Evolutionary conservation across 805 yeast genomes (phyloP).

Genomic region (Kluyveromyces nonfermentans): DNA sequence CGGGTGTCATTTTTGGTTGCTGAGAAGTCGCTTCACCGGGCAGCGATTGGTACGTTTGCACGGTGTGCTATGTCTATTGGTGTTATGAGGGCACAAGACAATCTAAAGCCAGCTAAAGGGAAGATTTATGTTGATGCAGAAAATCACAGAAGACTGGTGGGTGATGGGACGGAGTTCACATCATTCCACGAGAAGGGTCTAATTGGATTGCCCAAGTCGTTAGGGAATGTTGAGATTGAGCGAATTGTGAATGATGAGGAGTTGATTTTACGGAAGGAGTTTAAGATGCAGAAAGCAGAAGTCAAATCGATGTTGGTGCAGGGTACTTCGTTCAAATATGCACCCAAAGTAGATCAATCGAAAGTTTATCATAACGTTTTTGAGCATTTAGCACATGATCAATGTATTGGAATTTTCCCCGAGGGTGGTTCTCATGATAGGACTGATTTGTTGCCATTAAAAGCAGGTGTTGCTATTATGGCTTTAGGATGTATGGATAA

Average conservation of each 20-base stretch:
- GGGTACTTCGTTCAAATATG: constrained; percentile 58
- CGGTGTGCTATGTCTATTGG: constrained; percentile 77
- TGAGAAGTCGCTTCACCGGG: constrained; percentile 57
- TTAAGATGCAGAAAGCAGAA: constrained; percentile 41
- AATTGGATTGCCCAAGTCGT: constrained; percentile 64
- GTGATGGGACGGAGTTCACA: constrained; percentile 60
- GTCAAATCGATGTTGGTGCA: constrained; percentile 33
- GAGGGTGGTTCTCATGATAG: constrained; percentile 99
- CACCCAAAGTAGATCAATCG: constrained; percentile 79
- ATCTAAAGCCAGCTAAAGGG: constrained; percentile 59
- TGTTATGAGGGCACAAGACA: constrained; percentile 88
- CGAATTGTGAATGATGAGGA: constrained; percentile 66
- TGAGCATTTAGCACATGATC: constrained; percentile 68
- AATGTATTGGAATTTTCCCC: constrained; percentile 88
- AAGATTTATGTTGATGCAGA: constrained; percentile 44
- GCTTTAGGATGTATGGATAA: constrained; percentile 88
- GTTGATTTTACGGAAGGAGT: constrained; percentile 57
- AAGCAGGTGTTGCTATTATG: constrained; percentile 98
- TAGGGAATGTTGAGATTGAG: constrained; percentile 66
- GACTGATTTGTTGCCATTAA: constrained; percentile 80
- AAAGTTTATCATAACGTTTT: constrained; percentile 78
- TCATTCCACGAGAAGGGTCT: constrained; percentile 54
- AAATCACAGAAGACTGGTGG: constrained; percentile 49
- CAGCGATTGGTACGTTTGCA: constrained; percentile 67
- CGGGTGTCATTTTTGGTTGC: constrained; percentile 80